These are phyloP conservation scores for Saturnispora ahearnii DNA, from an alignment of 805 yeast genomes.

Conservation along the genomic window DNA sequence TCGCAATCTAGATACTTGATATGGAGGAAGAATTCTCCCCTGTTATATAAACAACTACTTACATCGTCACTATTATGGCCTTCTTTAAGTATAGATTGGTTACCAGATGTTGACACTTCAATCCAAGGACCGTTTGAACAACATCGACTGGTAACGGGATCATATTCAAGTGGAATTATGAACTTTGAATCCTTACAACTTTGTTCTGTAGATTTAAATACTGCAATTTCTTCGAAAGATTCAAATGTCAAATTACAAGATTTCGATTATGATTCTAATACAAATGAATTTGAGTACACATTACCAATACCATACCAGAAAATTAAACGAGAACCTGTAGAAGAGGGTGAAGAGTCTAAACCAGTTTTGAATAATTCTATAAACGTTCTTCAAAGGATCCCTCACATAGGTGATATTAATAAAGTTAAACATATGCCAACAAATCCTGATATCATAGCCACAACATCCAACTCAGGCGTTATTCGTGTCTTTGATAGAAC, in stretches of 20 bases:
- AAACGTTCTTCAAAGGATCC: constrained; percentile 43
- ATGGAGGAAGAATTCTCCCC: constrained; percentile 57
- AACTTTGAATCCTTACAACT: constrained; percentile 20
- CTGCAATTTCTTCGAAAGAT: not conserved
- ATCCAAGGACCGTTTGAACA: constrained; percentile 22
- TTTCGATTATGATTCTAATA: constrained; percentile 29
- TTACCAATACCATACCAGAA: constrained; percentile 9
- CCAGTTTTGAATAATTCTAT: constrained; percentile 9
- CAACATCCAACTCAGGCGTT: constrained; percentile 58
- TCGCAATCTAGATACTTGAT: constrained; percentile 29
- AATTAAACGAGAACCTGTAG: not conserved
- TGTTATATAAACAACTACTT: constrained; percentile 43
- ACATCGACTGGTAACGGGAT: constrained; percentile 46
- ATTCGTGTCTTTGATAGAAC: constrained; percentile 72
- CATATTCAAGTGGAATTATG: constrained; percentile 50
- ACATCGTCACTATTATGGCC: constrained; percentile 58
- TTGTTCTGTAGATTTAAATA: constrained; percentile 2
- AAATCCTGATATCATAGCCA: constrained; percentile 74
- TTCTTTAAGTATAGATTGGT: constrained; percentile 49
- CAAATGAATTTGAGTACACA: constrained; percentile 25
- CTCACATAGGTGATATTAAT: constrained; percentile 65
- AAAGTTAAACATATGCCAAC: constrained; percentile 70
- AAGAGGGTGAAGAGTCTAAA: constrained; percentile 4
- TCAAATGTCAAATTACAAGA: constrained; percentile 8
- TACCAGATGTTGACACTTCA: constrained; percentile 41